Evolutionary conservation across 1,139 yeast genomes (phyloP).

Genomic region (Diutina siamensis): DNA sequence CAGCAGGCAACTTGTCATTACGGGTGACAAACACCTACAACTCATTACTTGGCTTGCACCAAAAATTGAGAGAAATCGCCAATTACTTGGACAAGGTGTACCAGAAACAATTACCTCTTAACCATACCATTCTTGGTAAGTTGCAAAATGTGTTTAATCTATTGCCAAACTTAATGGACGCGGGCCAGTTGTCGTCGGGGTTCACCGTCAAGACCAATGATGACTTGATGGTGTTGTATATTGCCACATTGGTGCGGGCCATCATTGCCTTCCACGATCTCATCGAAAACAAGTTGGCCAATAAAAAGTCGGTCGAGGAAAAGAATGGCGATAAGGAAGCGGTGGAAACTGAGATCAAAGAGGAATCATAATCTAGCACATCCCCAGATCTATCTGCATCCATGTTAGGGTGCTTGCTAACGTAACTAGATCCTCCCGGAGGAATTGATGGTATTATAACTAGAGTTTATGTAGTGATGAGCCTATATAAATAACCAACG

Average conservation of each 20-base stretch:
- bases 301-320: conserved; percentile 29
- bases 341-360: not conserved
- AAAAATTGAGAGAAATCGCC: conserved; percentile 70
- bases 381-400: not conserved
- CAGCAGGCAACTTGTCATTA: conserved; percentile 85
- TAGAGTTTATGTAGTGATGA: not conserved
- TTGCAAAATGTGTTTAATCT: conserved; percentile 91
- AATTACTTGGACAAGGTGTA: conserved; percentile 69
- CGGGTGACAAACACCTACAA: conserved; percentile 82
- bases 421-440: too few species aligned
- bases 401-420: too few species aligned
- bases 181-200: conserved; percentile 53
- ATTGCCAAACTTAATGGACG: conserved; percentile 59
- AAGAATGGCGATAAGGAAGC: not conserved
- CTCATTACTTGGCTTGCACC: conserved; percentile 77
- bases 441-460: not conserved
- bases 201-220: conserved; percentile 91
- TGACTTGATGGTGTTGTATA: conserved; percentile 86
- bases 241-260: conserved; percentile 82
- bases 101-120: conserved; percentile 64
- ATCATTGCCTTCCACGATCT: conserved; percentile 94
- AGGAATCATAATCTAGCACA: not conserved
- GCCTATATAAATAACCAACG: not conserved
- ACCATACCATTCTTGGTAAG: conserved; percentile 83
- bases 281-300: conserved; percentile 89